Base-by-base conservation (phyloP, 805 yeast species). In the Schwanniomyces sp. region DNA sequence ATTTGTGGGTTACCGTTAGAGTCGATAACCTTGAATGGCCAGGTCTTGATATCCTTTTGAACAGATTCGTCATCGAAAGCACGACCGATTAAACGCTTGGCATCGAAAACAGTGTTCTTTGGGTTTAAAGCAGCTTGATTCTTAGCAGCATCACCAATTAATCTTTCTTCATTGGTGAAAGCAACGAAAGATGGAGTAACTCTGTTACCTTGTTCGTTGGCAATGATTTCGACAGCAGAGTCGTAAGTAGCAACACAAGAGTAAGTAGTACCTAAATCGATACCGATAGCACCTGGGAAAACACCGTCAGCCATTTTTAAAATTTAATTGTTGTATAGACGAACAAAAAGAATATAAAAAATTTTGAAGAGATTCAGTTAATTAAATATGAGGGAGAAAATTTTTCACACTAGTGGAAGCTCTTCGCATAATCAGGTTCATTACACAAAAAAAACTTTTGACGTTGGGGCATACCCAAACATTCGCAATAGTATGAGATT, bases 251-350 rank as follows among this genome's bases (percentile, higher is more conserved):
- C 78, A 61, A 73, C 78, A 73, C 78, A 73, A 58, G 78, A 73
- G 70, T 73, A 73, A 55, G 78, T 73, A 48, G 78, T 73, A 73
- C 78, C 78, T 71, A 73, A 73, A 71, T 73, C 78, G 71, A 73
- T 73, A 72, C 78, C 78, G 64, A 73, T 73, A 70, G 77, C 77
- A 87, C 97, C 97, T 85, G 91, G 94, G 86, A 88, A 91, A 81
- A 91, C 94, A 86, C 96, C 96, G 84, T 91, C 97, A 86, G 91
- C 88, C 91, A 86, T 86, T 76, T 76, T 78, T 28, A 28, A 42
- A 43, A 17, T 45, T 45, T 25, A 43, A 14, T 43, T 45, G 48
- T 39, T 32, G 48, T 45, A 34, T 45, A 45, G 41, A 48, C 40
- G 48, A 38, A 45, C 46, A 47, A 45, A 41, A 30, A 38, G 37